Evolutionary conservation across 2,329 filamentous ascomycete species (phyloP).

Genomic region (Diaporthe sp.): DNA sequence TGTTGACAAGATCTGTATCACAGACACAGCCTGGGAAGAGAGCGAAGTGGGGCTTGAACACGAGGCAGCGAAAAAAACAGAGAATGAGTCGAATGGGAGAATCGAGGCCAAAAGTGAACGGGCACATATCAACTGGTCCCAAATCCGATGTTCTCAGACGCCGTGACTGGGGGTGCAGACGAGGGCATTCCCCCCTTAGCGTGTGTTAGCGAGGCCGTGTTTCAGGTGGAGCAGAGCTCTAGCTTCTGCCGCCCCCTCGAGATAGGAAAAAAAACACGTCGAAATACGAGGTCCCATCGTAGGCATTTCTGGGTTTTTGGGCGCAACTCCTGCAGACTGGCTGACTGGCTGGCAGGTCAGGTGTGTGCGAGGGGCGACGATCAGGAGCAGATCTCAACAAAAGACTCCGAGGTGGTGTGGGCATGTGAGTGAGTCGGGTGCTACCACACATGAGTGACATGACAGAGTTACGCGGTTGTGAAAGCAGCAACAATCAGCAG

Average conservation of each 20-base stretch:
- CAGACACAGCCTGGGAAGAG: not conserved
- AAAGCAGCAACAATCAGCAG: not conserved
- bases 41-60: not conserved
- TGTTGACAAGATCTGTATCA: not conserved
- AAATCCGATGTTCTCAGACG: not conserved
- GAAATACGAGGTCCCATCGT: constrained; percentile 24
- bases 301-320: not conserved
- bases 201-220: constrained; percentile 14
- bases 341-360: not conserved
- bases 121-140: not conserved
- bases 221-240: constrained; percentile 27
- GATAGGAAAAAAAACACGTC: not conserved
- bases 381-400: constrained; percentile 23
- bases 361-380: not conserved
- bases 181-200: constrained; percentile 27
- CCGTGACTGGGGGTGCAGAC: not conserved
- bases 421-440: not conserved
- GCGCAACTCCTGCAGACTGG: not conserved
- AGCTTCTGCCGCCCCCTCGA: constrained; percentile 1
- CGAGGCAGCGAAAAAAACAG: not conserved
- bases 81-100: not conserved
- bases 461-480: not conserved
- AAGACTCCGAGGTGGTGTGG: not conserved
- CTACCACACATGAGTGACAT: not conserved
- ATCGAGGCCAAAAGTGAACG: not conserved